Evolutionary conservation across 75 land plant species (phyloP).

Genomic region (Cryptomeria japonica): DNA sequence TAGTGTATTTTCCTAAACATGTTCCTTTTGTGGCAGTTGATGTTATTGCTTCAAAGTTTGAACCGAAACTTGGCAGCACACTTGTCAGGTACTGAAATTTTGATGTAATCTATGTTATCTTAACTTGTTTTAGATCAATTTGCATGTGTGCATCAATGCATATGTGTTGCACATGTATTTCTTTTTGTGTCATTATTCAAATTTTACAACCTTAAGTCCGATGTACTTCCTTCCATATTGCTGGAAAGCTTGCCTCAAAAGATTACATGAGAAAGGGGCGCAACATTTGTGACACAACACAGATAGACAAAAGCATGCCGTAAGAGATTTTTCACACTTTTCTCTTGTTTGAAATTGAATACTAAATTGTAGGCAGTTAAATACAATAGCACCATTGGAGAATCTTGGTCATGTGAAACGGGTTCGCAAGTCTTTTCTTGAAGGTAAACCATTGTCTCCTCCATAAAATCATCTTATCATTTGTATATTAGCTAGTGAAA

Average conservation of each 20-base stretch:
- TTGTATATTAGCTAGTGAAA: not conserved
- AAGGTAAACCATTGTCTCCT: conserved; percentile 33
- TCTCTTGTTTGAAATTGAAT: not conserved
- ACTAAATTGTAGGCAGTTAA: conserved; percentile 43
- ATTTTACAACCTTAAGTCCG: not conserved
- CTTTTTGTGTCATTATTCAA: not conserved
- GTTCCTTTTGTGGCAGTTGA: conserved; percentile 42
- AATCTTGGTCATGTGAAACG: conserved; percentile 89
- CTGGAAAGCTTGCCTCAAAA: not conserved
- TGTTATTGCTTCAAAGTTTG: conserved; percentile 65
- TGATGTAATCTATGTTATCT: not conserved
- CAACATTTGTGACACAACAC: not conserved
- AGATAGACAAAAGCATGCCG: not conserved
- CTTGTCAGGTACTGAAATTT: conserved; percentile 50
- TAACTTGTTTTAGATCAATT: not conserved
- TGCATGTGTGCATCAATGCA: not conserved
- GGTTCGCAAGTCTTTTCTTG: conserved; percentile 42
- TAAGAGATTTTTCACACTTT: not conserved
- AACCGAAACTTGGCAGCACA: conserved; percentile 63
- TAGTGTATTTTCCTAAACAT: not conserved
- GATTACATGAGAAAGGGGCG: not conserved
- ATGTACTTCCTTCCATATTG: not conserved
- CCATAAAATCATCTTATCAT: not conserved
- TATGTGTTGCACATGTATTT: not conserved
- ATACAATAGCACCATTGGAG: conserved; percentile 58